Base-by-base conservation (phyloP, 495 filamentous ascomycete species). In the Pyrenopolyporus hunteri region DNA sequence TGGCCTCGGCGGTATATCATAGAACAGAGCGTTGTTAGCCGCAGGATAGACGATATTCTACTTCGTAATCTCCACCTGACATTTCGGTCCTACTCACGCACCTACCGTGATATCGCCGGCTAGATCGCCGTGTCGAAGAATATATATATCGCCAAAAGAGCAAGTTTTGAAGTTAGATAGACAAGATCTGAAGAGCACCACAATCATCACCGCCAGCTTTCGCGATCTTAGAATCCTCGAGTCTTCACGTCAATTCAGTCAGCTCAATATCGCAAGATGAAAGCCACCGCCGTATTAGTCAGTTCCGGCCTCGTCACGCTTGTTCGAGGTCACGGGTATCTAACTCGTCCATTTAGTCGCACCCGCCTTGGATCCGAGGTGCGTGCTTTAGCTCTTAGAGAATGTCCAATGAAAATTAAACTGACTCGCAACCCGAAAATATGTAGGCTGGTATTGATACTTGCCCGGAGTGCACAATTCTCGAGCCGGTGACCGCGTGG, bases 381-480 rank as follows among this genome's bases (percentile, higher is more conserved):
- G 51, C 35, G 69, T 29, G 4, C 17, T 31, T 23, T 50, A 16
- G 7, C 28, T 9, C 2, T 32, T 25, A 32, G 52, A 46, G 29
- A 26, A 37, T 39, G 10, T 22, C 28, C 10, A 17, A 26, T 28
- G 20, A 19, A 10, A 42, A 13, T 55, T 51, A 49, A 14, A 23
- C 51, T 48, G 31, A 57, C 26, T 19, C 6, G 19, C 45, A 37
- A 10, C 4, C 35, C 23, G n/a, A n/a, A 20, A 39, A 19, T 13
- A 44, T 42, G n/a, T 53, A 84, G 81, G 64, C 78, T 33, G 80
- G 78, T 2, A 67, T 75, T 2, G 81, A 83, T 55, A 77, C 81
- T 2, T 83, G 81, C 64, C 81, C 81, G 0, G 82, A 83, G 70
- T 84, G 81, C 63, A 72, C 81, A 13, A 84, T 84, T 49, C 78